Percentiles rank a stretch among this genome's conserved stretches.
Conservation (phyloP, 2,329 filamentous ascomycete genomes). For the Dothistroma pini region DNA sequence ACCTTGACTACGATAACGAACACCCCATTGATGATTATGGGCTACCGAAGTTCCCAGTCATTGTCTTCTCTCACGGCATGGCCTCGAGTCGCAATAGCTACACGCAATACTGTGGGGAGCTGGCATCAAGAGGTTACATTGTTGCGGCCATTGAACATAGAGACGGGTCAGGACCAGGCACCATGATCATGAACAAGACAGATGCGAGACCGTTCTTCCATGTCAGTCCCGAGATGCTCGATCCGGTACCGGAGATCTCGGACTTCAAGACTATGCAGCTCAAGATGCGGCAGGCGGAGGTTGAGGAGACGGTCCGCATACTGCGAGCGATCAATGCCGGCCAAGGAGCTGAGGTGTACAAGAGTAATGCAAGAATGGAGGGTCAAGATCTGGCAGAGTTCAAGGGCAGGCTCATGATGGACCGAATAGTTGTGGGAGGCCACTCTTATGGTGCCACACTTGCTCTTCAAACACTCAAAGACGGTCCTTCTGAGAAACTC, state of each 20-base stretch:
- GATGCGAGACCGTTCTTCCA: conserved; percentile 39
- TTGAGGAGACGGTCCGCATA: conserved; percentile 44
- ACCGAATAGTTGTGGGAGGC: conserved; percentile 56
- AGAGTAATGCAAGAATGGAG: conserved; percentile 48
- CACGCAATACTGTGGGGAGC: conserved; percentile 45
- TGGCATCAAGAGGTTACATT: conserved; percentile 45
- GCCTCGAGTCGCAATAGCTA: conserved; percentile 45
- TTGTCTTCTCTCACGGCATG: conserved; percentile 49
- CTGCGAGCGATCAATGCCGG: conserved; percentile 41
- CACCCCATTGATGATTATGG: conserved; percentile 31
- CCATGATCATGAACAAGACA: conserved; percentile 38
- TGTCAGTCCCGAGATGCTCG: conserved; percentile 36
- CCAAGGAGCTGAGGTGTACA: conserved; percentile 34
- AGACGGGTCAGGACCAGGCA: conserved; percentile 46
- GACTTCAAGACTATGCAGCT: conserved; percentile 44
- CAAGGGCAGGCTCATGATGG: conserved; percentile 52
- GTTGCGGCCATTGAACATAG: conserved; percentile 48
- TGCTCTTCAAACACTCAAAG: conserved; percentile 58
- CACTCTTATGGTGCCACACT: conserved; percentile 66
- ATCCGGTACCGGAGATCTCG: conserved; percentile 26
- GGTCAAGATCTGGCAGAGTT: conserved; percentile 50
- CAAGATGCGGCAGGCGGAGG: conserved; percentile 45
- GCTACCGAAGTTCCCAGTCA: conserved; percentile 38
- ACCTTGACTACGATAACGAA: conserved; percentile 15
- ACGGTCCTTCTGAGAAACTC: conserved; percentile 41